Evolutionary conservation across 106 monocot species (phyloP), one percentile per base, ranked within the genome.

Genomic region (Allium fistulosum): DNA sequence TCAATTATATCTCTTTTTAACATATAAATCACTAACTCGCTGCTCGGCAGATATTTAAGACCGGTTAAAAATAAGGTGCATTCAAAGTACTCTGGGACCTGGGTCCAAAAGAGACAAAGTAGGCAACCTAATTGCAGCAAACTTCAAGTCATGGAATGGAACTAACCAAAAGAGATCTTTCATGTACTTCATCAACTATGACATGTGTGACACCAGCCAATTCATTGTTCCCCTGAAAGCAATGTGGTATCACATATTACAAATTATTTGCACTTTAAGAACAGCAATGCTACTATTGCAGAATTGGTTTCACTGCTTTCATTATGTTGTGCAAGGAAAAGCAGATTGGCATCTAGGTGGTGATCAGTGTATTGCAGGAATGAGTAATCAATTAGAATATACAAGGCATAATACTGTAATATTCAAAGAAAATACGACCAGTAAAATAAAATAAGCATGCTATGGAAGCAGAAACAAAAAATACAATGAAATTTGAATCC

Each of bases 161-260:
- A 56, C 80, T 80, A 69, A 99, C 97, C 87, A 99, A 76, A 77
- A 99, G 84, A 61, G 97, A 83, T 62, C 97, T 82, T 57, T 99
- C 97, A 76, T 99, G 97, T 70, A 99, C 97, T 93, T 99, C 97
- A 83, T 99, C 97, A 63, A 99, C 87, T 73, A 99, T 82, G 50
- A 99, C 92, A 78, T 99, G 92, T 14, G 89, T 88, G 47, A 97
- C 63, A 50, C 85, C 92, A 76, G 68, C 65, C 68, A 99, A 80
- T 65, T 99, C 78, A 37, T 70, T 90, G 71, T 99, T 82, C 11
- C 80, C 81, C 97, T 99, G 77, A 13, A 77, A 72, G n/a, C 74
- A 51, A 18, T 45, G 27, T 49, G 58, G 51, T n/a, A 58, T 49
- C 46, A 48, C 12, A 46, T 57, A 18, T 50, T 48, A 63, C 52